Evolutionary conservation across 441 rosid species (phyloP), one percentile per base, ranked within the genome.

Genomic region (Flueggea neowawraea): DNA sequence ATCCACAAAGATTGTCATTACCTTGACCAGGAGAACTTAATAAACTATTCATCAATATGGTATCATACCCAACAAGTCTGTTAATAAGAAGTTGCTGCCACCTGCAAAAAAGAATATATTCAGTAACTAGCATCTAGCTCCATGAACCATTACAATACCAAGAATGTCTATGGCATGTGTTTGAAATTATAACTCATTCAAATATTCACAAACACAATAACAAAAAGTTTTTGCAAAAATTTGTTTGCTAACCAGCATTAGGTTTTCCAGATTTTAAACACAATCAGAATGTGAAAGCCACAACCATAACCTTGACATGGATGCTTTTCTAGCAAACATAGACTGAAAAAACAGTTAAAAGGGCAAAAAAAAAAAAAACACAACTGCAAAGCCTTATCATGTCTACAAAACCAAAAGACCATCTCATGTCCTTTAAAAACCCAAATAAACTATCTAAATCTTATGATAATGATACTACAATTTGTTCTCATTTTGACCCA

Each of bases 21-120:
- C 99, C 99, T 86, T 88, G 90, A 70, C 97, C 95, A 58, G 98
- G 86, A 69, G 90, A 80, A 79, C 76, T 77, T 78, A 85, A 83
- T 76, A 95, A 80, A 73, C 95, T 95, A 78, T 95, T 95, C 98
- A 91, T 91, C 85, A 91, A 65, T 70, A 95, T 89, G 68, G 99
- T 95, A 80, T 95, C 99, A 66, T 95, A 91, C 72, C 99, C 99
- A 76, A 95, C 99, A 78, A 95, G 73, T 85, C 91, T 84, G 79
- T 95, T 91, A 73, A 95, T 95, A 71, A 89, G 88, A 81, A 89
- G 96, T 78, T 95, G 97, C 80, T 91, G 97, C 97, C 96, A 95
- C 90, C 99, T 95, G 83, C 64, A 73, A 79, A 59, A 48, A 71
- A 63, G 62, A 69, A 65, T 54, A 47, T 51, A 44, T 32, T 49